Conservation (phyloP, 2,329 filamentous ascomycete genomes). For the Dothideomycetes sp. region DNA sequence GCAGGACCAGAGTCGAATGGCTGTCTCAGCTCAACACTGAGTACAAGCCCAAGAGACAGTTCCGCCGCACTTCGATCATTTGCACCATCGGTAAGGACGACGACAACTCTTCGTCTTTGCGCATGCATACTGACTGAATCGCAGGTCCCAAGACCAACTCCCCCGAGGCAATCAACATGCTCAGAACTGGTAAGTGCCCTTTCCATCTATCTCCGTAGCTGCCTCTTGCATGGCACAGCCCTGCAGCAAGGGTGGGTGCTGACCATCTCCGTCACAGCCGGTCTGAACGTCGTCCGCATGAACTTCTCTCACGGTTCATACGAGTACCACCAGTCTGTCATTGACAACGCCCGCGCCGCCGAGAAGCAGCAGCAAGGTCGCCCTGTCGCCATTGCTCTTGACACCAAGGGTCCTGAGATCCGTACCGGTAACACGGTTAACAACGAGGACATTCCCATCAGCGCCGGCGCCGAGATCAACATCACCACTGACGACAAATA, state of each 20-base stretch:
- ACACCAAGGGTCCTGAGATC: conserved; percentile 78
- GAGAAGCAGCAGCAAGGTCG: conserved; percentile 69
- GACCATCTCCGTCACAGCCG: conserved; percentile 44
- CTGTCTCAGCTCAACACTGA: conserved; percentile 77
- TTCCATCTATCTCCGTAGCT: too few relatives aligned
- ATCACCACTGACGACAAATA: conserved; percentile 96
- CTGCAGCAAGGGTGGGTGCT: conserved; percentile 7
- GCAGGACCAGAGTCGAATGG: conserved; percentile 63
- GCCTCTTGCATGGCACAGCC: not conserved
- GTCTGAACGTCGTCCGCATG: conserved; percentile 98
- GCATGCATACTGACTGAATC: not conserved
- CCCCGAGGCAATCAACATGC: conserved; percentile 88
- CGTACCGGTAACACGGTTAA: conserved; percentile 64
- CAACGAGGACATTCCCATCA: conserved; percentile 69
- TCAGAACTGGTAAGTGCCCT: conserved; percentile 51
- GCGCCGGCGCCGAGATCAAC: conserved; percentile 75
- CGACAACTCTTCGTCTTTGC: too few relatives aligned
- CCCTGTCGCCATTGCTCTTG: conserved; percentile 88
- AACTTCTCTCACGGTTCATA: conserved; percentile 96
- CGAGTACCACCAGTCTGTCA: conserved; percentile 96
- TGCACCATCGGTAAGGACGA: conserved; percentile 69
- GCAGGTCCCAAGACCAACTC: conserved; percentile 94
- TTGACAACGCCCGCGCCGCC: conserved; percentile 85
- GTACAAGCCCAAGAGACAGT: conserved; percentile 75
- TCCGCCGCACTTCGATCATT: conserved; percentile 95